phyloP scores from a whole-genome alignment of 371 early-diverging fungal species.

The Mucor plumbeus region DNA sequence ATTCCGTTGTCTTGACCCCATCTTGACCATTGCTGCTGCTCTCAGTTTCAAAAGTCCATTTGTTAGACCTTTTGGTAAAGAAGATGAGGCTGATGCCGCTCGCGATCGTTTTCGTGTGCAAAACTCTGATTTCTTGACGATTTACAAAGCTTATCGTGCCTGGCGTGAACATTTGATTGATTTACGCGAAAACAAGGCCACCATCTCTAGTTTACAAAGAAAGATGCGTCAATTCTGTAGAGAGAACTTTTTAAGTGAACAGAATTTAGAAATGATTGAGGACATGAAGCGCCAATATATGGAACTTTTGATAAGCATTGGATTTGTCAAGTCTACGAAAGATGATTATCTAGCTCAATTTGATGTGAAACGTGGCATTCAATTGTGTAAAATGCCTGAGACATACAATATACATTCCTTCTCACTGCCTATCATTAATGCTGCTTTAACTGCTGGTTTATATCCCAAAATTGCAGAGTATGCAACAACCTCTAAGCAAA shows the following conservation, averaged over 20 bases:
- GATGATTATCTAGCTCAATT: conserved; percentile 25
- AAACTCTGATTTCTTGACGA: conserved; percentile 80
- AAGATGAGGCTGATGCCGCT: conserved; percentile 61
- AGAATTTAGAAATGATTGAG: conserved; percentile 74
- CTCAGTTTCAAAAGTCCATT: conserved; percentile 76
- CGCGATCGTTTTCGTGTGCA: conserved; percentile 55
- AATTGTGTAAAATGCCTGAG: conserved; percentile 53
- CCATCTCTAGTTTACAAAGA: conserved; percentile 31
- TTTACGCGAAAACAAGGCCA: conserved; percentile 22
- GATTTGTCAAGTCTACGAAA: conserved; percentile 62
- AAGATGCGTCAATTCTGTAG: conserved; percentile 59
- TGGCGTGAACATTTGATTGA: conserved; percentile 63
- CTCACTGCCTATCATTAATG: conserved; percentile 63
- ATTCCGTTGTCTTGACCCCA: conserved; percentile 81
- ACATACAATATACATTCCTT: conserved; percentile 50
- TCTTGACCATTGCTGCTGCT: conserved; percentile 82
- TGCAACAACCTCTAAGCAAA: conserved; percentile 14
- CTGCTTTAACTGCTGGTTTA: conserved; percentile 69
- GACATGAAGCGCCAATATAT: conserved; percentile 83
- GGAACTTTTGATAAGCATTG: conserved; percentile 72
- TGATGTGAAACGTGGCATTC: conserved; percentile 25
- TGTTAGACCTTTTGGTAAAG: conserved; percentile 75
- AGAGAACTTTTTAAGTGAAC: conserved; percentile 62
- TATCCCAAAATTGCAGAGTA: conserved; percentile 68
- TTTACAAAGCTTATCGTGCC: conserved; percentile 73